A percentile compares a stretch with the other conserved stretches of the same genome.
phyloP scores from a whole-genome alignment of 1,284 basidiomycete species.

The Cutaneotrichosporon cyanovorans region DNA sequence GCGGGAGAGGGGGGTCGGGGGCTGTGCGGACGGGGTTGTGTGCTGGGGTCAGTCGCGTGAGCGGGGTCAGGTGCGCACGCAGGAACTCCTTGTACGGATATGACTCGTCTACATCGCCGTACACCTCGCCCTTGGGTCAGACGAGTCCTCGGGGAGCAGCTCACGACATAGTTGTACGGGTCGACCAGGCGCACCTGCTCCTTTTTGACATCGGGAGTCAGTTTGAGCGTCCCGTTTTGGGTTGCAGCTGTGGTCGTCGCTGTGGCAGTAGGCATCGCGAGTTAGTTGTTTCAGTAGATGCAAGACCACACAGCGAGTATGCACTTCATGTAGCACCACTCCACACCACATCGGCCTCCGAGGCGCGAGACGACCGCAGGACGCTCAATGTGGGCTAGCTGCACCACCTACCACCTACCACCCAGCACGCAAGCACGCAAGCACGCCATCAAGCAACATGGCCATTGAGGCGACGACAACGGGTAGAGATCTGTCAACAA shows the following conservation, averaged over 20 bases:
- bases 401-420: too few species aligned
- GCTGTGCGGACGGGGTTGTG: slow-evolving; percentile 30
- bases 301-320: too few species aligned
- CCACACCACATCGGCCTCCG: too few species aligned
- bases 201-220: background rate
- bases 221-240: background rate
- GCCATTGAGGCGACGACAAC: too few species aligned
- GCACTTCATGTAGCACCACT: too few species aligned
- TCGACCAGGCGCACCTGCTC: slow-evolving; percentile 24
- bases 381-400: too few species aligned
- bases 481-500: too few species aligned
- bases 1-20: slow-evolving; percentile 46
- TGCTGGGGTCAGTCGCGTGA: slow-evolving; percentile 15
- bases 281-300: too few species aligned
- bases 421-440: too few species aligned
- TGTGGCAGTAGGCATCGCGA: background rate
- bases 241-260: background rate
- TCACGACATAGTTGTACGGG: slow-evolving; percentile 37
- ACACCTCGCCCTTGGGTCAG: slow-evolving; percentile 23
- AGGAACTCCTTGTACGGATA: slow-evolving; percentile 35
- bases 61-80: slow-evolving; percentile 21
- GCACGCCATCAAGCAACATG: too few species aligned
- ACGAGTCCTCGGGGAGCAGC: background rate
- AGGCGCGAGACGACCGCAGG: too few species aligned
- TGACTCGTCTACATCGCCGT: slow-evolving; percentile 25